Conservation (phyloP, 495 filamentous ascomycete genomes). For the Opeltia flavorubescens region DNA sequence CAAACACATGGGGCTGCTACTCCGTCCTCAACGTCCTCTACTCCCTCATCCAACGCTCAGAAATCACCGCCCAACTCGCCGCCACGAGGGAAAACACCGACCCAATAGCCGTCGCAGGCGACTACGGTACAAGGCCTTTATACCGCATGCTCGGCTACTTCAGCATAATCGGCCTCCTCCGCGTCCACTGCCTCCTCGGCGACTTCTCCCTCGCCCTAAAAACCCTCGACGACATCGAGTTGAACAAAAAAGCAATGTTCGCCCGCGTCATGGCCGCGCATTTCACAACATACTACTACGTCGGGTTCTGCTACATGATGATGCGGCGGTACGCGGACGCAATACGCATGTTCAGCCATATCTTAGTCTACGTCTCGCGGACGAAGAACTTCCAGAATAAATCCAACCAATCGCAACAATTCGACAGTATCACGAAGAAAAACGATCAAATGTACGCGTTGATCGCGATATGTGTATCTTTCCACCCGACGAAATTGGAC, state of each 20-base stretch:
- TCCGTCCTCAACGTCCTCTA: conserved; percentile 98
- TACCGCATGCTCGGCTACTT: conserved; percentile 99
- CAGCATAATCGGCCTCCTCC: conserved; percentile 91
- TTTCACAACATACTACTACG: conserved; percentile 99
- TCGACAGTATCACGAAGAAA: conserved; percentile 97
- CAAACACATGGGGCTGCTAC: conserved; percentile 99
- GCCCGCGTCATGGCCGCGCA: conserved; percentile 98
- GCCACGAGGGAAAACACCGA: conserved; percentile 93
- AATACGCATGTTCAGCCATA: conserved; percentile 99
- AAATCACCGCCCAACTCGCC: conserved; percentile 90
- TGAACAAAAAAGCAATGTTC: conserved; percentile 99
- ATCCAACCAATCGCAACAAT: conserved; percentile 61
- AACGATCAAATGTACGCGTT: conserved; percentile 99
- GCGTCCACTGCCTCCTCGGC: conserved; percentile 90
- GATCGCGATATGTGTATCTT: conserved; percentile 95
- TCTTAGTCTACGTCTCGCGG: conserved; percentile 93
- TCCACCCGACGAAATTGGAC: conserved; percentile 90
- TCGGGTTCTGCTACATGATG: conserved; percentile 99
- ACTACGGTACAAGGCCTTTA: conserved; percentile 81
- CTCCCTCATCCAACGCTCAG: conserved; percentile 93
- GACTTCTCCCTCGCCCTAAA: conserved; percentile 97
- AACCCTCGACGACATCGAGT: conserved; percentile 96
- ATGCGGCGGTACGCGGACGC: conserved; percentile 98
- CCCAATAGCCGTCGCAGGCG: conserved; percentile 66
- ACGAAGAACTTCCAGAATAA: conserved; percentile 99